phyloP scores from a whole-genome alignment of 1,284 basidiomycete species.

The Pisolithus thermaeus region DNA sequence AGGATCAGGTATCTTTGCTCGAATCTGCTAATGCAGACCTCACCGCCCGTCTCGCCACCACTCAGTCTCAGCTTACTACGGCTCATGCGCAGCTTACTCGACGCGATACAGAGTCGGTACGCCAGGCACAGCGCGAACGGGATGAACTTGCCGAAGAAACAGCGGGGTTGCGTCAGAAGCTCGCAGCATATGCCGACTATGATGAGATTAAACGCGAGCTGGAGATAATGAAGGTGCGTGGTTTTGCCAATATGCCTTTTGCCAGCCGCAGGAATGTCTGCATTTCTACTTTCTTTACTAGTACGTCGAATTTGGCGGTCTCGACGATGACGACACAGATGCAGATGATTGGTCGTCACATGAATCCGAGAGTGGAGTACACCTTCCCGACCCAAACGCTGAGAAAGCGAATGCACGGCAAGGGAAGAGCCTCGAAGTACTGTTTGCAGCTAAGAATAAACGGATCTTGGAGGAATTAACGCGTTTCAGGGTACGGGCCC shows the following conservation, averaged over 20 bases:
- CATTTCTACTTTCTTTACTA: constrained; percentile 28
- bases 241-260: background rate
- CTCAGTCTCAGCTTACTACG: constrained; percentile 20
- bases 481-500: constrained; percentile 67
- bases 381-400: constrained; percentile 83
- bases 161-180: constrained; percentile 57
- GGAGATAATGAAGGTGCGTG: constrained; percentile 89
- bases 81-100: constrained; percentile 17
- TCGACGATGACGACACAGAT: constrained; percentile 62
- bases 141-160: constrained; percentile 51
- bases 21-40: constrained; percentile 18
- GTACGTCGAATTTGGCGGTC: constrained; percentile 90
- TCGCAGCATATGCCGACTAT: constrained; percentile 79
- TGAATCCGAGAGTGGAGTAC: constrained; percentile 34
- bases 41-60: constrained; percentile 11
- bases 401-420: constrained; percentile 71
- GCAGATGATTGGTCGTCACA: constrained; percentile 37
- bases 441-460: constrained; percentile 92
- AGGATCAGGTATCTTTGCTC: constrained; percentile 70
- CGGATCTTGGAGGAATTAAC: constrained; percentile 92
- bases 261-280: background rate
- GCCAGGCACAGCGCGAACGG: constrained; percentile 14
- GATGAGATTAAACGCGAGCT: constrained; percentile 95
- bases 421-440: constrained; percentile 81
- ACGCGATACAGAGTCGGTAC: constrained; percentile 14